phyloP scores from a whole-genome alignment of 1,284 basidiomycete genomes.

The Ceratobasidium sp. region DNA sequence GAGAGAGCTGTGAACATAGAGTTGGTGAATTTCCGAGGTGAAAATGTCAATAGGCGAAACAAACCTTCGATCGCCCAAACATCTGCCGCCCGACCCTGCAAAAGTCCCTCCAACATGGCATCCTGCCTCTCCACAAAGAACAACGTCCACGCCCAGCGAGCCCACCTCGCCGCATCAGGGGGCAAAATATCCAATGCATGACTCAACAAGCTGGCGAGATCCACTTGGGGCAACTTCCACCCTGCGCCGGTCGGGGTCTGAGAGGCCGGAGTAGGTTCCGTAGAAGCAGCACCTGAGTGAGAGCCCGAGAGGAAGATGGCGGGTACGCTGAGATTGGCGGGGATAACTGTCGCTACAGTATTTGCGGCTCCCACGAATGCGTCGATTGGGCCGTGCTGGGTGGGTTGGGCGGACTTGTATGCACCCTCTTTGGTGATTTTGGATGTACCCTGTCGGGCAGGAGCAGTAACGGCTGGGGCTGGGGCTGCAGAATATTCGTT shows the following conservation, averaged over 20 bases:
- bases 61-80: slow-evolving; percentile 40
- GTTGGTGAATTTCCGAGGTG: not conserved
- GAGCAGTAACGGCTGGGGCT: slow-evolving; percentile 15
- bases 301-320: slow-evolving; percentile 37
- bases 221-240: slow-evolving; percentile 14
- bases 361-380: slow-evolving; percentile 34
- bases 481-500: not conserved
- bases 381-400: slow-evolving; percentile 9
- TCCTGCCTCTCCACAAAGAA: slow-evolving; percentile 26
- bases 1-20: slow-evolving; percentile 61
- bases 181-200: slow-evolving; percentile 16
- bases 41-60: not conserved
- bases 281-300: slow-evolving; percentile 5
- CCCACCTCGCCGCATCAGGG: slow-evolving; percentile 14
- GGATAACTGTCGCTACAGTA: slow-evolving; percentile 22
- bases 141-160: not conserved
- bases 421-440: slow-evolving; percentile 9
- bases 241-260: not conserved
- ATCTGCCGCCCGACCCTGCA: slow-evolving; percentile 32
- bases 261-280: not conserved
- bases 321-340: slow-evolving; percentile 34
- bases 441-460: not conserved
- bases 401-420: slow-evolving; percentile 10
- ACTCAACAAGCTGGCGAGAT: not conserved
- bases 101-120: slow-evolving; percentile 14